These are phyloP conservation scores for Gossypium gossypioides DNA, from an alignment of 441 rosid species.

Conservation along the genomic window DNA sequence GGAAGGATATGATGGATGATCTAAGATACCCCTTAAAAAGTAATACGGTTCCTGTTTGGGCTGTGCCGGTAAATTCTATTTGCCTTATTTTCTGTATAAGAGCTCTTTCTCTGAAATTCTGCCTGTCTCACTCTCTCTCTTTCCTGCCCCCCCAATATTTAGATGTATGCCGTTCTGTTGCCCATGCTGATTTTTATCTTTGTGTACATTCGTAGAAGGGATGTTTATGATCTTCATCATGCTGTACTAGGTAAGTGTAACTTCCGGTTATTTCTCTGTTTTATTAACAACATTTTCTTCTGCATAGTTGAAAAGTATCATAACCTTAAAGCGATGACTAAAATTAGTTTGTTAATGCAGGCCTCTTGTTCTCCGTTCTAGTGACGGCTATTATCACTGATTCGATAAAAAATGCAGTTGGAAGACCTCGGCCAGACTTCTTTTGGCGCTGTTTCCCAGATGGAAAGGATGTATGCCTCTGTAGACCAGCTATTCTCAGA, in stretches of 20 bases:
- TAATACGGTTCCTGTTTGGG: conserved; percentile 73
- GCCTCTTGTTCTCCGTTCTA: conserved; percentile 58
- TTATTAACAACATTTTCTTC: not conserved
- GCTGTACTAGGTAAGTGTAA: conserved; percentile 50
- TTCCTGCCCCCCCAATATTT: not conserved
- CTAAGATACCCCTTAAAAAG: conserved; percentile 65
- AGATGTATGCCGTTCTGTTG: conserved; percentile 56
- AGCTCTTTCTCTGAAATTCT: not conserved
- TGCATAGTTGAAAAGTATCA: not conserved
- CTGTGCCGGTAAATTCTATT: conserved; percentile 57
- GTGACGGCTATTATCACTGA: conserved; percentile 69
- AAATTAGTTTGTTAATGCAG: conserved; percentile 28
- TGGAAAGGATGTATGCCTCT: conserved; percentile 61
- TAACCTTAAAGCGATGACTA: conserved; percentile 9
- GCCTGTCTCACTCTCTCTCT: not conserved
- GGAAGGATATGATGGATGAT: conserved; percentile 87
- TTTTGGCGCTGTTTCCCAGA: conserved; percentile 95
- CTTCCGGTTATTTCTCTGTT: not conserved
- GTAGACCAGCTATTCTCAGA: conserved; percentile 1
- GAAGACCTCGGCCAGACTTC: conserved; percentile 89
- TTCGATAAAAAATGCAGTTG: conserved; percentile 70
- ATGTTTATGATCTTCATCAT: conserved; percentile 84
- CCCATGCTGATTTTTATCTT: conserved; percentile 51
- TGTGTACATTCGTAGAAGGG: conserved; percentile 54
- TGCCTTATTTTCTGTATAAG: not conserved